These are phyloP conservation scores for Hyphopichia burtonii DNA, from an alignment of 1,139 yeast species.

Conservation along the genomic window DNA sequence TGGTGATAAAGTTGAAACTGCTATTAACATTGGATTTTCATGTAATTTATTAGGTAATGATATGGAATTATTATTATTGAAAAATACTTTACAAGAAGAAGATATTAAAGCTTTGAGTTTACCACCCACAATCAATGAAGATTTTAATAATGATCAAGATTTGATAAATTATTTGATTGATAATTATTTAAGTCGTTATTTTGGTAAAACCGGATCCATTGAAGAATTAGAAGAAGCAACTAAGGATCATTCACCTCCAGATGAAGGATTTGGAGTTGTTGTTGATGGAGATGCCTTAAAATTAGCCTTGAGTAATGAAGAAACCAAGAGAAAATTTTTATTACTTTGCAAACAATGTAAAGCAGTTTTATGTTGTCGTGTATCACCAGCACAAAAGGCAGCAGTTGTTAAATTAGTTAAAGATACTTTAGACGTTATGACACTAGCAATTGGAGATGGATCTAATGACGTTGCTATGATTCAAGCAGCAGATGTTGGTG, in stretches of 20 bases:
- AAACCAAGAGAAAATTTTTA: conserved; percentile 64
- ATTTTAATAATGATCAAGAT: conserved; percentile 24
- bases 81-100: conserved; percentile 28
- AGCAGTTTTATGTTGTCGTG: conserved; percentile 95
- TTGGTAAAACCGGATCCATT: conserved; percentile 60
- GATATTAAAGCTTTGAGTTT: conserved; percentile 21
- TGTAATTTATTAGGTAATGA: conserved; percentile 50
- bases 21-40: conserved; percentile 51
- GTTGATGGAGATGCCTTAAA: conserved; percentile 93
- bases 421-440: conserved; percentile 71
- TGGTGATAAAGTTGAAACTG: conserved; percentile 53
- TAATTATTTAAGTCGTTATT: conserved; percentile 60
- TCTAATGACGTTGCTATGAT: conserved; percentile 99
- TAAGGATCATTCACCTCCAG: conserved; percentile 74
- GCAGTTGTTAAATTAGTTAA: conserved; percentile 90
- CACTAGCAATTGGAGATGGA: conserved; percentile 97
- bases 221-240: conserved; percentile 63
- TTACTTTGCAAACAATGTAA: conserved; percentile 89
- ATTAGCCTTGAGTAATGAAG: conserved; percentile 59
- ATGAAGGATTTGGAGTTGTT: conserved; percentile 74
- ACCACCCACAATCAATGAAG: conserved; percentile 7
- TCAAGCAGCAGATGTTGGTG: conserved; percentile 98
- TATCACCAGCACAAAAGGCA: conserved; percentile 96
- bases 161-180: conserved; percentile 57
- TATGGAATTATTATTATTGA: conserved; percentile 45